Conservation (phyloP, 805 yeast species). For the Metschnikowia noctiluminum region DNA sequence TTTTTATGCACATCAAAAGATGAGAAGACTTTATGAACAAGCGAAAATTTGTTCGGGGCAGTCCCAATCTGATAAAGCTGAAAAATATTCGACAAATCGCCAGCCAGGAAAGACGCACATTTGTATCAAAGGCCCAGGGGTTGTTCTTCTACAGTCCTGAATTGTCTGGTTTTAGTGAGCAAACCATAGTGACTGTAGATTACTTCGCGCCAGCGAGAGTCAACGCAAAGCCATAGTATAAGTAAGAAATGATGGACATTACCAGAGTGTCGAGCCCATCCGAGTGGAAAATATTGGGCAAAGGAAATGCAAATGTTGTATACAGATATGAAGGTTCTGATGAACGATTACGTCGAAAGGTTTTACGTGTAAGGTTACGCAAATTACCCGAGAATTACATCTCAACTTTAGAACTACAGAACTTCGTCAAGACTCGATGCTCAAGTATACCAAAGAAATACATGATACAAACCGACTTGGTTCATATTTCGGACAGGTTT, state of each 20-base stretch:
- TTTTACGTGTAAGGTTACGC: conserved; percentile 36
- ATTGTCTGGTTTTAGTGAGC: neutral
- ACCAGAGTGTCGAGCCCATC: conserved; percentile 2
- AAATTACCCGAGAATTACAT: conserved; percentile 35
- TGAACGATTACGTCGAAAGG: conserved; percentile 31
- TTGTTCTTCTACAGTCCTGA: neutral
- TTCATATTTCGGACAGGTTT: conserved; percentile 30
- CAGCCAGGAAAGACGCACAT: neutral
- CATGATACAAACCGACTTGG: conserved; percentile 32
- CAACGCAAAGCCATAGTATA: no score
- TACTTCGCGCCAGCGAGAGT: neutral
- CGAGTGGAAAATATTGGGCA: conserved; percentile 45
- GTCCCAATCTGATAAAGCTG: no score
- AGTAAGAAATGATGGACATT: neutral
- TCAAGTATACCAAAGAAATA: conserved; percentile 25
- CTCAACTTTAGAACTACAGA: conserved; percentile 39
- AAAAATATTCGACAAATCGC: no score
- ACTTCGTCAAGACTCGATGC: conserved; percentile 37
- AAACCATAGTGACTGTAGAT: conserved; percentile 1
- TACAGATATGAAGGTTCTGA: conserved; percentile 39
- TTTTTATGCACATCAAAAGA: neutral
- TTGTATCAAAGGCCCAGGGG: conserved; percentile 1
- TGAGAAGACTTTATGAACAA: no score
- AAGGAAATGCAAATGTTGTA: conserved; percentile 50
- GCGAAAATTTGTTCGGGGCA: no score